Percentiles rank a stretch among this genome's conserved stretches.
These are phyloP conservation scores for Blastocystis sp. DNA, from an alignment of 352 stramenopile species.

Conservation along the genomic window DNA sequence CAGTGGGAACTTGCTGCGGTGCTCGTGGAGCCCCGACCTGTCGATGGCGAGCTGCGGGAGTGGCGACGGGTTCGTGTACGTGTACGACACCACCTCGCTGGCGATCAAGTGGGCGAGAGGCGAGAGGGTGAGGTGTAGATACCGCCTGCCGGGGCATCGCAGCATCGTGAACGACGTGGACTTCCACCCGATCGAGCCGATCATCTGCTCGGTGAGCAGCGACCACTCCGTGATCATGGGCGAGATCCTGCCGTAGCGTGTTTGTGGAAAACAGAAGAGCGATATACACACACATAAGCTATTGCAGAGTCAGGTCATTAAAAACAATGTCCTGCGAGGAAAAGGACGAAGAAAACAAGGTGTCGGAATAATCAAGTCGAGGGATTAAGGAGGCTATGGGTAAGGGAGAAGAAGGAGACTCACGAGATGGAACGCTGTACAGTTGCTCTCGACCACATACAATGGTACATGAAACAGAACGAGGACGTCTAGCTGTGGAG, in stretches of 20 bases:
- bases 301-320: not conserved
- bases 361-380: not conserved
- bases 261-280: conserved; percentile 19
- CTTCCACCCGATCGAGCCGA: conserved; percentile 78
- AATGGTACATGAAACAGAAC: not conserved
- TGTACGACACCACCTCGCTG: conserved; percentile 77
- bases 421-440: not conserved
- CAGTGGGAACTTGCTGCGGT: conserved; percentile 80
- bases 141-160: conserved; percentile 80
- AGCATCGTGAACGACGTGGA: conserved; percentile 81
- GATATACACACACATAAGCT: not conserved
- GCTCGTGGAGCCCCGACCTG: conserved; percentile 81
- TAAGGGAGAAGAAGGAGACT: not conserved
- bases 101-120: conserved; percentile 53
- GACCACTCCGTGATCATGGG: conserved; percentile 76
- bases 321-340: not conserved
- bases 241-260: conserved; percentile 64
- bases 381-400: not conserved
- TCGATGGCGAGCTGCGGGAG: conserved; percentile 78
- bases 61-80: conserved; percentile 81
- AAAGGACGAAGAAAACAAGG: not conserved
- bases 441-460: not conserved
- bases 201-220: conserved; percentile 81
- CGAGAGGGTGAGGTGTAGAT: conserved; percentile 77
- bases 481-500: not conserved